Evolutionary conservation across 495 filamentous ascomycete genomes (phyloP).

Genomic region (Neurospora tetrasperma): DNA sequence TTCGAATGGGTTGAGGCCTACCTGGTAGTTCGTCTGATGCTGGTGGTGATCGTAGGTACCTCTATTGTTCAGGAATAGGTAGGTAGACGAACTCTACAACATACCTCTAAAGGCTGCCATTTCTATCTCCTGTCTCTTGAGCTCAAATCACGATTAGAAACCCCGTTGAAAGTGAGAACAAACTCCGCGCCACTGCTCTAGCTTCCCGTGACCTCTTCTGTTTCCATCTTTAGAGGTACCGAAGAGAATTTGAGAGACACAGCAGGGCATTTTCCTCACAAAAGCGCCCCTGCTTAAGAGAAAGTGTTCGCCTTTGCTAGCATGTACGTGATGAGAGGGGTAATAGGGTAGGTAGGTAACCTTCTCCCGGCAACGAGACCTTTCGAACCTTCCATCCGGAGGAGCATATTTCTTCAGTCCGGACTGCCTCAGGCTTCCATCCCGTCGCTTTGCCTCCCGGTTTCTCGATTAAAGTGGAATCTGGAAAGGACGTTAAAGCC

Average conservation of each 20-base stretch:
- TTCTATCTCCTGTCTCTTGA: background rate
- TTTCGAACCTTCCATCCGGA: background rate
- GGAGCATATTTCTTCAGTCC: background rate
- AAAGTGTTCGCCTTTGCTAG: no score
- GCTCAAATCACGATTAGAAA: background rate
- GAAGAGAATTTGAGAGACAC: background rate
- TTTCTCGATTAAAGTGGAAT: background rate
- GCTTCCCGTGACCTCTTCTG: background rate
- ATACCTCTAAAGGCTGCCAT: background rate
- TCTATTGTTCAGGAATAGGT: background rate
- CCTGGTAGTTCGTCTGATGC: background rate
- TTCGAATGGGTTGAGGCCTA: background rate
- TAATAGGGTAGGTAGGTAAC: no score
- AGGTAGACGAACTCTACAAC: background rate
- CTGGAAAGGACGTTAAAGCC: background rate
- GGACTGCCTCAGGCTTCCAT: background rate
- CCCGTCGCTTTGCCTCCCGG: background rate
- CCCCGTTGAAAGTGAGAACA: background rate
- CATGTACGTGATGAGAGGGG: no score
- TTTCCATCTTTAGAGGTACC: background rate
- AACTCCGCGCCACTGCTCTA: background rate
- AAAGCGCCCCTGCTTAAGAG: no score
- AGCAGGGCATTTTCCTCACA: background rate
- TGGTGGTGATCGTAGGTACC: background rate
- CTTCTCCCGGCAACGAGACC: background rate